Conservation (phyloP, 2,329 filamentous ascomycete species). For the Paecilomyces dactylethromorphus region DNA sequence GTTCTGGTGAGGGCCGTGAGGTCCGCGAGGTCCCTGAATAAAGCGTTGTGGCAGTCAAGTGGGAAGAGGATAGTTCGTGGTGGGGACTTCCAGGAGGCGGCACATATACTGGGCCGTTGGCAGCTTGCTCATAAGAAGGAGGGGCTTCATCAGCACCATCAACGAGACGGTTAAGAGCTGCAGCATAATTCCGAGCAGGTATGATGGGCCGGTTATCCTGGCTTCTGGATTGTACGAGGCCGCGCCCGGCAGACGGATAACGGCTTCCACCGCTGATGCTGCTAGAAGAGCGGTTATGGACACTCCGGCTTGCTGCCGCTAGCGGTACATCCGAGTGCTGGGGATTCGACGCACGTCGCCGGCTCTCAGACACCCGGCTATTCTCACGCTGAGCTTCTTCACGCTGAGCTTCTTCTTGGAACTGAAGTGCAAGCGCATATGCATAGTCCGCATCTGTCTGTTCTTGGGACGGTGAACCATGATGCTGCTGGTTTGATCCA, state of each 20-base stretch:
- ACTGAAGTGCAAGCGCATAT: slow-evolving; percentile 80
- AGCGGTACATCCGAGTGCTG: slow-evolving; percentile 10
- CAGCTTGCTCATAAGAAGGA: slow-evolving; percentile 60
- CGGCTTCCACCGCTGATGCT: slow-evolving; percentile 9
- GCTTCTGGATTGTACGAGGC: slow-evolving; percentile 16
- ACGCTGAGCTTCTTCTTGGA: slow-evolving; percentile 86
- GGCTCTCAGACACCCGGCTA: slow-evolving; percentile 33
- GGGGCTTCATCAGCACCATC: slow-evolving; percentile 47
- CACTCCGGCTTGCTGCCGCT: slow-evolving; percentile 3
- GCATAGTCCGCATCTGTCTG: slow-evolving; percentile 67
- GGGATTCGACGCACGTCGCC: slow-evolving; percentile 14
- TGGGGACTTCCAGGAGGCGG: slow-evolving; percentile 39
- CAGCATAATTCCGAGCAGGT: background rate
- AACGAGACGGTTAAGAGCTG: slow-evolving; percentile 18
- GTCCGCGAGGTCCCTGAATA: background rate
- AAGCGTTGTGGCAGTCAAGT: slow-evolving; percentile 3
- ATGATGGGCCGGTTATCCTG: slow-evolving; percentile 1
- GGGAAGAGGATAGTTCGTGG: slow-evolving; percentile 16
- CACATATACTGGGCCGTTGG: slow-evolving; percentile 49
- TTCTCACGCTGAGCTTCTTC: slow-evolving; percentile 76
- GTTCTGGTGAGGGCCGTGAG: background rate
- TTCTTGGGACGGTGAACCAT: slow-evolving; percentile 49
- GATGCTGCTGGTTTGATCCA: slow-evolving; percentile 8
- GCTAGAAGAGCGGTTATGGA: slow-evolving; percentile 14
- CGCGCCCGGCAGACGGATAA: slow-evolving; percentile 8